Base-by-base conservation (phyloP, 768 basidiomycete genomes). In the Hypholoma fasciculare region DNA sequence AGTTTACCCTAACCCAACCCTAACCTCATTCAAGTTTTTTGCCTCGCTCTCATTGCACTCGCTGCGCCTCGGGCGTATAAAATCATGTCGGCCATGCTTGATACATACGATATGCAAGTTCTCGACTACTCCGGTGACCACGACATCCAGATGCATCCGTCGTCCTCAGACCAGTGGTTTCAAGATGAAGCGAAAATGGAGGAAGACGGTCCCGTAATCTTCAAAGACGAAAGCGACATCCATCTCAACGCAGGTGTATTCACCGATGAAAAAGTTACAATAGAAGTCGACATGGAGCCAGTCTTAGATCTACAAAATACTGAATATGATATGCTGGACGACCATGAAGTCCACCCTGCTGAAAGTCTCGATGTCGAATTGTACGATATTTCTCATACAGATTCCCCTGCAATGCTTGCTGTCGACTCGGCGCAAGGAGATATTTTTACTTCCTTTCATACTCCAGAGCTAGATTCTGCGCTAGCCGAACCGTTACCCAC, bases 271-370 rank as follows among this genome's bases (percentile, higher is more conserved):
- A 67, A 68, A 61, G 64, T 63, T 49, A 79, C 78, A 43, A 76
- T 87, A 52, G 87, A 89, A 67, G 79, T 89, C 46, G 87, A 89
- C 58, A 88, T 89, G 87, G 84, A 85, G 54, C 74, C 78, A 49
- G 79, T 80, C 56, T 72, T 77, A 38, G 80, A 77, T 40, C 72
- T 71, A 17, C 66, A 71, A 17, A 73, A 77, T 62, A 67, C 70
- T 40, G 87, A 88, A 69, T 88, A 83, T 61, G 82, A 83, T 47
- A 85, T 84, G 82, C 72, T 73, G 9, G 80, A 83, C 49, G 80
- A 77, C 58, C 70, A 65, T 23, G 71, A 69, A 58, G 61, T 66
- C 26, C 69, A 65, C 9, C 59, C 63, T 16, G 61, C 65, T 56
- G 77, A 79, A 49, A 56, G 76, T 48, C 62, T 76, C 54, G 83